Conservation (phyloP, 305 asterid genomes). For the Monarda citriodora region DNA sequence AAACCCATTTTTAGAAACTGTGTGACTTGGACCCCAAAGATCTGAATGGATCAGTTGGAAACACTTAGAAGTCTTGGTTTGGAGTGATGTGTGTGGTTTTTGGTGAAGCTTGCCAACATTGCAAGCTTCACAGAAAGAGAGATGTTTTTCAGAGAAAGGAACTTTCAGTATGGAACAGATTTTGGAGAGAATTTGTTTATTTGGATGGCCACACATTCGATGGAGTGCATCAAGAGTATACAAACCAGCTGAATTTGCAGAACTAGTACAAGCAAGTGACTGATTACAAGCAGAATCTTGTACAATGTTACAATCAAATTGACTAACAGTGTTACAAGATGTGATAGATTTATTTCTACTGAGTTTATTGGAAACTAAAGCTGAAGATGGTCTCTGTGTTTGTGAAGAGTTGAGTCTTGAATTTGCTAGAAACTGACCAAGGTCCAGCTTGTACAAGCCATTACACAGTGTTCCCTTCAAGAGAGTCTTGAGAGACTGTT, state of each 20-base stretch:
- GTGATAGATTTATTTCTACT: no score
- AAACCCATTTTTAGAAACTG: not conserved
- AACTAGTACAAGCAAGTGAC: no score
- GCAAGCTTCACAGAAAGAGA: not conserved
- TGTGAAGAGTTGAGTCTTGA: no score
- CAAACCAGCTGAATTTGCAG: no score
- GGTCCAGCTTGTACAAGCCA: not conserved
- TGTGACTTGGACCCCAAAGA: not conserved
- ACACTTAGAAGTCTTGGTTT: not conserved
- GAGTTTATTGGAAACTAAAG: no score
- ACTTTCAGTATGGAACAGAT: no score
- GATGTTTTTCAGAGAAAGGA: not conserved
- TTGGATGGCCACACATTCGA: not conserved
- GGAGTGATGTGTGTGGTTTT: not conserved
- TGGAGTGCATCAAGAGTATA: no score
- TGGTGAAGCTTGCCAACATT: not conserved
- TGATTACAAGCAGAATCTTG: no score
- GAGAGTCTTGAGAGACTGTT: not conserved
- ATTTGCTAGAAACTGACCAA: not conserved
- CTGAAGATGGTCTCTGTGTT: no score
- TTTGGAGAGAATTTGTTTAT: not conserved
- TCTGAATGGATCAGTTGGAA: not conserved
- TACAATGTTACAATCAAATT: no score
- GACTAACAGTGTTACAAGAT: no score
- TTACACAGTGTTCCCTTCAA: not conserved